Evolutionary conservation across 176 grass and related monocot genomes (phyloP), one percentile per base, ranked within the genome.

Genomic region (Phragmites australis): DNA sequence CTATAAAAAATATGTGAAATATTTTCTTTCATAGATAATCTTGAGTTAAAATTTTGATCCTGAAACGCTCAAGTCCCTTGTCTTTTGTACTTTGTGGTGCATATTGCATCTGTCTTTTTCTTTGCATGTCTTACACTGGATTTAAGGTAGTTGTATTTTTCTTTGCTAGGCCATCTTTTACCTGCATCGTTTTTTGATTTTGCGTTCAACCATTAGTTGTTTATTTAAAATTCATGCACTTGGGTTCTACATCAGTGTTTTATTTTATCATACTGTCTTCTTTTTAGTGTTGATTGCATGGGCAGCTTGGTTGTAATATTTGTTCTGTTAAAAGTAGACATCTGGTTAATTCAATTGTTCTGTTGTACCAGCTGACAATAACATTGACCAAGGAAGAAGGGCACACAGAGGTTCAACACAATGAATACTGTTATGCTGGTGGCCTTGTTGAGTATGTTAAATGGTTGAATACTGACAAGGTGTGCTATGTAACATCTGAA

Each of bases 381-480:
- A 89, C 86, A 25, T 85, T 98, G 81, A 91, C 87, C 63, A 98
- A 93, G 87, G 92, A 93, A 77, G 93, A 88, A 80, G 78, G 71
- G 0, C 64, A 93, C 29, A 77, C 71, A 55, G 66, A 86, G 66
- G 81, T 84, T 68, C 89, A 93, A 72, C 84, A 89, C 72, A 91
- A 98, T 81, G 90, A 93, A 72, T 98, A 94, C 46, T 93, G 83
- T 75, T 98, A 94, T 86, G 90, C 96, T 66, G 96, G 96, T 46
- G 96, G 96, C 52, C 91, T 98, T 68, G 81, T 89, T 72, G 96
- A 98, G 77, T 98, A 98, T 91, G 92, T 98, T 74, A 91, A 87
- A 59, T 98, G 96, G 96, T 83, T 98, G 90, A 98, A 98, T 74
- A 84, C 81, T 40, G 92, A 98, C 76, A 98, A 98, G 96, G 96